Percentiles rank a stretch among this genome's conserved stretches.
phyloP scores from a whole-genome alignment of 2,329 filamentous ascomycete genomes.

The Samsoniella hepiali region DNA sequence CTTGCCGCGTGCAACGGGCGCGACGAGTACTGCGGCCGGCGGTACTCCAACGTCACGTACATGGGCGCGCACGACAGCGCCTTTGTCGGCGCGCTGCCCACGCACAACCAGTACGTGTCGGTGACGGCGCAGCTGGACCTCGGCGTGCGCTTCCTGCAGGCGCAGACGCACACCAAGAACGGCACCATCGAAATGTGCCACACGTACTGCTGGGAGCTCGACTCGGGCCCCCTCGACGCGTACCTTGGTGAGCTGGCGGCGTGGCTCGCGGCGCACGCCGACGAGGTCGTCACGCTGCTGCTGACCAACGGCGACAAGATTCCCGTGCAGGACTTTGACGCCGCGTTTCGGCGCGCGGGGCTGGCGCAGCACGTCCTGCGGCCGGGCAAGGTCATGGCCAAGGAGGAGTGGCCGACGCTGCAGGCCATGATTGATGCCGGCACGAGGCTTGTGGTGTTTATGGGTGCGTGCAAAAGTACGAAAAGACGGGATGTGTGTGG shows the following conservation, averaged over 20 bases:
- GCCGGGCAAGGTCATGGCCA: constrained; percentile 37
- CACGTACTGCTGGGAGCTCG: constrained; percentile 56
- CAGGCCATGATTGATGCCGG: constrained; percentile 59
- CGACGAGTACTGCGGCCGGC: constrained; percentile 50
- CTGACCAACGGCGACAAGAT: constrained; percentile 61
- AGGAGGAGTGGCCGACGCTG: constrained; percentile 66
- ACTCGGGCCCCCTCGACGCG: constrained; percentile 53
- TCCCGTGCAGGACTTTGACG: constrained; percentile 51
- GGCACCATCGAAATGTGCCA: constrained; percentile 60
- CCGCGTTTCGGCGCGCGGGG: constrained; percentile 52
- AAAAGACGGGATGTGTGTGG: not conserved
- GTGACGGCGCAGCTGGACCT: constrained; percentile 56
- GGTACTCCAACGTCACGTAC: constrained; percentile 59
- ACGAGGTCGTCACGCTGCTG: constrained; percentile 62
- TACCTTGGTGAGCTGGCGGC: constrained; percentile 57
- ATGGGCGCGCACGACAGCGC: constrained; percentile 64
- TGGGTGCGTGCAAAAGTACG: constrained; percentile 45
- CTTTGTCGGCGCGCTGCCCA: constrained; percentile 54
- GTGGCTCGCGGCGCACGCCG: constrained; percentile 57
- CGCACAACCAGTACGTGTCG: constrained; percentile 59
- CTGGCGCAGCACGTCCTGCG: constrained; percentile 56
- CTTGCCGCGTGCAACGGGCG: constrained; percentile 54
- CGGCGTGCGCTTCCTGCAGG: constrained; percentile 63
- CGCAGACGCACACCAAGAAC: constrained; percentile 56
- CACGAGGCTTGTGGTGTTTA: constrained; percentile 67